Evolutionary conservation across 768 basidiomycete species (phyloP), one percentile per base, ranked within the genome.

Genomic region (Lentinula sp.): DNA sequence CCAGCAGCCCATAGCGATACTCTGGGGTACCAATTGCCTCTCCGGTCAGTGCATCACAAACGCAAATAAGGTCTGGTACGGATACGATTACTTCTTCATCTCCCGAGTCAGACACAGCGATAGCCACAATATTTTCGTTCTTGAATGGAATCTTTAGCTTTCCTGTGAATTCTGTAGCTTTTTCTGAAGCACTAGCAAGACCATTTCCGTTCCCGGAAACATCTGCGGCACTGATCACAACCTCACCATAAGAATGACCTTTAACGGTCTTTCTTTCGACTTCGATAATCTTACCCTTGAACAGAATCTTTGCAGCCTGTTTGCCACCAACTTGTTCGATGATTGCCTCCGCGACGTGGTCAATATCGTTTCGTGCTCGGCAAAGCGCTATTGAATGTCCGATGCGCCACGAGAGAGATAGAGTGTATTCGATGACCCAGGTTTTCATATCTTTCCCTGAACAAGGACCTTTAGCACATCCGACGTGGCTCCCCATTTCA

Each of bases 61-160:
- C 81, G 1, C 77, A 71, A 46, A 86, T 84, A 18, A 86, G 75
- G 67, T 85, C 84, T 2, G 84, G 84, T 5, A 86, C 84, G 16
- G 76, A 74, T 39, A 77, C 78, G 5, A 83, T 68, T 43, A 82
- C 74, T 73, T 78, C 56, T 18, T 61, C 62, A 51, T 49, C 43
- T 58, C 70, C 69, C 60, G 74, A 68, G 60, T 65, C 62, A 54
- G 68, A 37, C 11, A 68, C 62, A 52, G 72, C 70, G 53, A 74
- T 73, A 9, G 79, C 79, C 49, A 75, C 72, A 28, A 83, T 67
- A 68, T 82, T 83, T 65, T 83, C 82, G 66, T 83, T 83, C 71
- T 82, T 79, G 76, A 83, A 84, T 5, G 83, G 80, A 61, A 83
- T 78, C 13, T 69, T 67, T 28, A 83, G 62, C 6, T 64, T 66